These are phyloP conservation scores for Trypanosomatidae sp. DNA, from an alignment of 208 protist genomes.

Conservation along the genomic window DNA sequence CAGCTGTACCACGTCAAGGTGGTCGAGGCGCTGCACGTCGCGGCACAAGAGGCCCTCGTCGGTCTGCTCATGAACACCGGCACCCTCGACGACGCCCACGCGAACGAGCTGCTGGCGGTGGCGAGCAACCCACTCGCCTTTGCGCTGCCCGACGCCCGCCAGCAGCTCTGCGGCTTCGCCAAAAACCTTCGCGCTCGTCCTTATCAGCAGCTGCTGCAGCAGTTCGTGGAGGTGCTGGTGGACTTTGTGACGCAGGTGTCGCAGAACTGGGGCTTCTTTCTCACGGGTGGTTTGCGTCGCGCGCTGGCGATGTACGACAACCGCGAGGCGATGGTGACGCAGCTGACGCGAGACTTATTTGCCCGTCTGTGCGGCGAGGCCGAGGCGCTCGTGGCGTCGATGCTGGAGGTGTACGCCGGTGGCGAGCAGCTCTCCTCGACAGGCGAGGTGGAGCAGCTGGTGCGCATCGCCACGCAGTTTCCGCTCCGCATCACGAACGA, in stretches of 20 bases:
- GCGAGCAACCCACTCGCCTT: conserved; percentile 19
- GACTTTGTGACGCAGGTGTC: conserved; percentile 43
- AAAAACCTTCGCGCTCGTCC: conserved; percentile 21
- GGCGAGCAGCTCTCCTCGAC: conserved; percentile 16
- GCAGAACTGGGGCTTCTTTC: conserved; percentile 58
- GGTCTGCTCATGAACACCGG: conserved; percentile 48
- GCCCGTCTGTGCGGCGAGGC: conserved; percentile 25
- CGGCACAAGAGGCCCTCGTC: conserved; percentile 46
- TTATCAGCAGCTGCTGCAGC: conserved; percentile 45
- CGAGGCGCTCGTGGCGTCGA: conserved; percentile 33
- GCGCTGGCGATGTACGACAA: conserved; percentile 29
- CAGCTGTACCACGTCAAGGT: conserved; percentile 25
- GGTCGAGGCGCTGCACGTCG: conserved; percentile 37
- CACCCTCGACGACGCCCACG: conserved; percentile 50
- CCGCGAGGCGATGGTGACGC: conserved; percentile 6
- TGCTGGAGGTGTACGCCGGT: conserved; percentile 26
- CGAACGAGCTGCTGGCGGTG: conserved; percentile 56
- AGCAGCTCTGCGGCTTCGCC: conserved; percentile 22
- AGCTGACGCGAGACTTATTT: conserved; percentile 27
- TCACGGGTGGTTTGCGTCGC: conserved; percentile 28
- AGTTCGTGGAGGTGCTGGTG: conserved; percentile 41
- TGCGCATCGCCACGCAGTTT: conserved; percentile 27
- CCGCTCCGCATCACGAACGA: conserved; percentile 23
- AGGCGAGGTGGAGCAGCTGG: conserved; percentile 38
- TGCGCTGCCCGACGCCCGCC: conserved; percentile 16